Conservation (phyloP, 768 basidiomycete species). For the Macrolepiota albuminosa region DNA sequence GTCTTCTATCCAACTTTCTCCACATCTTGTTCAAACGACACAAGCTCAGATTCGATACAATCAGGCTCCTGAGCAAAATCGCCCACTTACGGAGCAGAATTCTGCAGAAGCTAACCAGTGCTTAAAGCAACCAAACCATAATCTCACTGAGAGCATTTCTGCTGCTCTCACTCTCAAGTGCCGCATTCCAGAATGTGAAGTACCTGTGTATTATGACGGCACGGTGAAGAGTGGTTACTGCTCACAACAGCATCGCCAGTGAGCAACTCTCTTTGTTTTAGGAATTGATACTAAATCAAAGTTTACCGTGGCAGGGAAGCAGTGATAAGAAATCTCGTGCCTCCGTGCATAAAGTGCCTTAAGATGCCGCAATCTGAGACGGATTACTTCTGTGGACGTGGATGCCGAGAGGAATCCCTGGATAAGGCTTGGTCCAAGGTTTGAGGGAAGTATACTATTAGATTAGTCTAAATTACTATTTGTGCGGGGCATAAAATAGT, state of each 20-base stretch:
- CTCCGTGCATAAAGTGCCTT: constrained; percentile 62
- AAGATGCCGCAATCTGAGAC: constrained; percentile 50
- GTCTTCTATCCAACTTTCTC: background rate
- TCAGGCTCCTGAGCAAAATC: background rate
- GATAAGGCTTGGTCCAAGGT: background rate
- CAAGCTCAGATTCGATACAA: background rate
- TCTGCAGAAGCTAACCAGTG: background rate
- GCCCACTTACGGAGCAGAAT: background rate
- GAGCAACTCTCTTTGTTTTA: constrained; percentile 20
- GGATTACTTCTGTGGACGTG: constrained; percentile 60
- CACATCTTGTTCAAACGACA: background rate
- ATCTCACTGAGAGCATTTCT: background rate
- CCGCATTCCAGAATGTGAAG: constrained; percentile 52
- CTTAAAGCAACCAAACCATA: background rate
- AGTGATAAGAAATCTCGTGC: constrained; percentile 43
- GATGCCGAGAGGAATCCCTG: constrained; percentile 51
- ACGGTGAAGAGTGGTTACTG: constrained; percentile 54
- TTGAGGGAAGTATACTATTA: background rate
- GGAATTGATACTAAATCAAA: background rate
- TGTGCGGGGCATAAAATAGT: background rate
- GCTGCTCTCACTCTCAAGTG: constrained; percentile 21
- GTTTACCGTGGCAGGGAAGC: constrained; percentile 41
- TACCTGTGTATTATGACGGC: constrained; percentile 52
- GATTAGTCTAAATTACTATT: background rate
- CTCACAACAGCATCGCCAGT: constrained; percentile 61